phyloP scores from a whole-genome alignment of 768 basidiomycete genomes.

The Suillus alpinus region DNA sequence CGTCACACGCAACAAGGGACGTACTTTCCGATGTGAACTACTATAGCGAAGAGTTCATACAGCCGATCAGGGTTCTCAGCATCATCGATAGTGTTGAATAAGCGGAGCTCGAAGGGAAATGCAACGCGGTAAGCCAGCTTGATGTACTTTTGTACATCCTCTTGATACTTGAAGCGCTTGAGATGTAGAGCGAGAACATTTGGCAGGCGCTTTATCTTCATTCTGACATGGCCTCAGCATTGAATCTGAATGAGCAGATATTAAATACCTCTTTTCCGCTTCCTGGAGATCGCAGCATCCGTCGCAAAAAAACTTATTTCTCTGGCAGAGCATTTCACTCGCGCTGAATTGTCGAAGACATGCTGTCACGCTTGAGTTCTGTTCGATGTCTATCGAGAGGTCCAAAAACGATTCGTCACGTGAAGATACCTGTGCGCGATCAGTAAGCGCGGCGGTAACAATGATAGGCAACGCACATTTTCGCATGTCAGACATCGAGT shows the following conservation, averaged over 20 bases:
- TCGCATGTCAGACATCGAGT: conserved; percentile 98
- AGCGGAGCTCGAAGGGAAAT: conserved; percentile 89
- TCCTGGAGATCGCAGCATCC: conserved; percentile 95
- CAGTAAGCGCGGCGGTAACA: conserved; percentile 12
- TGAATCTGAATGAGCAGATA: not conserved
- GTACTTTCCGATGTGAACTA: conserved; percentile 98
- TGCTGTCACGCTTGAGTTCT: conserved; percentile 94
- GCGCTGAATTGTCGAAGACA: conserved; percentile 97
- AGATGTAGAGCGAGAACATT: conserved; percentile 94
- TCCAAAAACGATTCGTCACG: conserved; percentile 97
- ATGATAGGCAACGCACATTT: conserved; percentile 58
- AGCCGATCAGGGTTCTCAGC: conserved; percentile 87
- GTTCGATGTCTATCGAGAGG: conserved; percentile 98
- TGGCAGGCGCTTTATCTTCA: conserved; percentile 98
- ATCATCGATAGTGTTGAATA: conserved; percentile 98
- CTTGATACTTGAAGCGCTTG: conserved; percentile 99
- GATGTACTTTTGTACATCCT: conserved; percentile 84
- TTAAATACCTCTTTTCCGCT: conserved; percentile 85
- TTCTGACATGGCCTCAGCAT: conserved; percentile 47
- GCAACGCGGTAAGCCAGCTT: conserved; percentile 96
- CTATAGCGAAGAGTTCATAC: conserved; percentile 93
- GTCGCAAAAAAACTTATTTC: conserved; percentile 98
- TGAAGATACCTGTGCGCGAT: conserved; percentile 66
- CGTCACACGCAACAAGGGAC: conserved; percentile 34
- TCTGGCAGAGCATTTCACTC: conserved; percentile 96